phyloP scores from a whole-genome alignment of 148 eudicot genomes.

The Rhododendron molle region DNA sequence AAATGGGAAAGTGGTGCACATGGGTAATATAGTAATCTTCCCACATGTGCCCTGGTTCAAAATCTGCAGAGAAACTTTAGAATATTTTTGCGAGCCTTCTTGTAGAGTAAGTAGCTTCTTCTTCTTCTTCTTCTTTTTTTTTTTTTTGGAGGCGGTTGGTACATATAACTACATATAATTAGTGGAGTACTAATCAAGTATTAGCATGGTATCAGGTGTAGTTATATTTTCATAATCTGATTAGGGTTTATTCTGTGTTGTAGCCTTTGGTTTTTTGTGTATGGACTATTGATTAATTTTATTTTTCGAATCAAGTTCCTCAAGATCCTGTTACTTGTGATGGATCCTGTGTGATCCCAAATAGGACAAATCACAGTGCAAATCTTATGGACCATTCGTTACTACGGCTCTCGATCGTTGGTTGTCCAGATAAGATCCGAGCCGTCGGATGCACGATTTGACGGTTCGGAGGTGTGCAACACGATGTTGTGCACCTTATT shows the following conservation, averaged over 20 bases:
- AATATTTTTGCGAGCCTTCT: constrained; percentile 9
- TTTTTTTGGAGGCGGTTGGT: constrained; percentile 13
- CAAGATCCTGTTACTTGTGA: neutral
- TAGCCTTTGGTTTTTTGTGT: neutral
- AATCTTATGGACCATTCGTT: too few relatives aligned
- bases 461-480: too few relatives aligned
- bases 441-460: too few relatives aligned
- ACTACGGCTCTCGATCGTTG: too few relatives aligned
- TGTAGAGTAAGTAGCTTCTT: neutral
- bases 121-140: neutral
- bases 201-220: neutral
- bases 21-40: neutral
- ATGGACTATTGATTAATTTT: neutral
- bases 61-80: constrained; percentile 30
- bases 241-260: neutral
- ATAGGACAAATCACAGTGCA: neutral
- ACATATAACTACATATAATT: constrained; percentile 10
- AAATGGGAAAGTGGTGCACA: neutral
- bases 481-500: too few relatives aligned
- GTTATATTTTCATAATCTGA: neutral
- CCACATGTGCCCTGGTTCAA: constrained; percentile 10
- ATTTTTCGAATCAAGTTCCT: neutral
- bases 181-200: neutral
- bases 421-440: too few relatives aligned
- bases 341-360: neutral